Evolutionary conservation across 192 early-diverging fungal genomes (phyloP).

Genomic region (Coemansia pectinata): DNA sequence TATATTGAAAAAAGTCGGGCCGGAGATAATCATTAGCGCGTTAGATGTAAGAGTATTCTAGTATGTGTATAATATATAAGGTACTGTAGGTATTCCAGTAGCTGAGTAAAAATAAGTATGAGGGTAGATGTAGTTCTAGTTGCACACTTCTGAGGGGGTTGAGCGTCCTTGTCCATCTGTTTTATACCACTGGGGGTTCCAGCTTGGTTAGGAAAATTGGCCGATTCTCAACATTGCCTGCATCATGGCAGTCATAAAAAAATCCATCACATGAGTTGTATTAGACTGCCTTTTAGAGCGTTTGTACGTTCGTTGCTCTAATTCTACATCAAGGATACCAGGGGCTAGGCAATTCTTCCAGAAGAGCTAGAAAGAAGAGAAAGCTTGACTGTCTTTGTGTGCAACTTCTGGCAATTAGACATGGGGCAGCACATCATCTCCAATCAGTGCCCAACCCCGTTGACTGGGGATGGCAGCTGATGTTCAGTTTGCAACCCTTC

Average conservation of each 20-base stretch:
- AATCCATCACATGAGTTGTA: neutral
- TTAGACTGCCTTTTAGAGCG: neutral
- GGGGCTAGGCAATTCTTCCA: neutral
- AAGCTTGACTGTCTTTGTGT: neutral
- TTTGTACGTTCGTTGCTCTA: neutral
- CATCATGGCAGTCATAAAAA: neutral
- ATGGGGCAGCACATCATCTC: neutral
- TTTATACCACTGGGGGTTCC: neutral
- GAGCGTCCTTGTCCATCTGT: neutral
- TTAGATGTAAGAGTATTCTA: no score
- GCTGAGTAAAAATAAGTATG: no score
- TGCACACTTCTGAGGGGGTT: no score
- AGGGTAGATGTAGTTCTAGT: no score
- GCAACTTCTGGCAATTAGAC: neutral
- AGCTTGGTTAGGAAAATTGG: neutral
- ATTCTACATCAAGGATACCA: neutral
- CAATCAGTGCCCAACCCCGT: neutral
- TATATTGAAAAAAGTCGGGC: neutral
- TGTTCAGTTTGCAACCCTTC: neutral
- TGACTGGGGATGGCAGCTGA: neutral
- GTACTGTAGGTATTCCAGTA: no score
- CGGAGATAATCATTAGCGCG: no score
- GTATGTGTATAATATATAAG: no score
- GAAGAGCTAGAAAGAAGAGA: neutral
- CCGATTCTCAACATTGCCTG: neutral